Evolutionary conservation across 1,284 basidiomycete species (phyloP).

Genomic region (Wallemia mellicola): DNA sequence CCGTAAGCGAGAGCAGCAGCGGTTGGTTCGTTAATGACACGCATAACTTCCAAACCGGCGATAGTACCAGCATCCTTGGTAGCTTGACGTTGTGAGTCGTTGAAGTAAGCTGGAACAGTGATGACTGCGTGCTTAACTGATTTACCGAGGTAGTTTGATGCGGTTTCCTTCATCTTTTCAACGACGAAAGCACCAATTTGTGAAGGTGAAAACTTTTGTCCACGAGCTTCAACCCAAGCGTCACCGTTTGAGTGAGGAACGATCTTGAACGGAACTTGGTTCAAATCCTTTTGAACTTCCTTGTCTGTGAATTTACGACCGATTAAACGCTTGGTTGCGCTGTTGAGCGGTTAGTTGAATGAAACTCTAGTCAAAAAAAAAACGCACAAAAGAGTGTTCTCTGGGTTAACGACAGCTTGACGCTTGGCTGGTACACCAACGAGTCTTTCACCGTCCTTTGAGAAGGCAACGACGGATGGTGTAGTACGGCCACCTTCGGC

Average conservation of each 20-base stretch:
- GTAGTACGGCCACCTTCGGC: slow-evolving; percentile 91
- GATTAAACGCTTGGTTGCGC: slow-evolving; percentile 81
- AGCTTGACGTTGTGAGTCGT: slow-evolving; percentile 93
- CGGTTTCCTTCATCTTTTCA: slow-evolving; percentile 85
- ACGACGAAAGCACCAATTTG: slow-evolving; percentile 53
- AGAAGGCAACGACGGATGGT: slow-evolving; percentile 93
- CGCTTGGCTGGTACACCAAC: slow-evolving; percentile 91
- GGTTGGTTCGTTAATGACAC: slow-evolving; percentile 96
- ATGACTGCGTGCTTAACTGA: slow-evolving; percentile 70
- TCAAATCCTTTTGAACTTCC: slow-evolving; percentile 72
- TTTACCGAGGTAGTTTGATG: slow-evolving; percentile 71
- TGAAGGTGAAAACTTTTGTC: slow-evolving; percentile 26
- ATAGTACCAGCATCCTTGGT: slow-evolving; percentile 95
- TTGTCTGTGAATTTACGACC: slow-evolving; percentile 76
- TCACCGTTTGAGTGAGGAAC: slow-evolving; percentile 30
- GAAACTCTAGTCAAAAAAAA: no score
- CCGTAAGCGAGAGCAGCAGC: slow-evolving; percentile 93
- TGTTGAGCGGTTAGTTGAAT: slow-evolving; percentile 6
- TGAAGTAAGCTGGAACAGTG: slow-evolving; percentile 95
- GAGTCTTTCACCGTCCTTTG: slow-evolving; percentile 63
- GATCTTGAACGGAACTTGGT: slow-evolving; percentile 38
- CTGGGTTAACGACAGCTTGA: slow-evolving; percentile 86
- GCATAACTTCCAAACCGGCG: slow-evolving; percentile 82
- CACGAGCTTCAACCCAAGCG: slow-evolving; percentile 40
- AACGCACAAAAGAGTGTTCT: slow-evolving; percentile 49